Evolutionary conservation across 495 filamentous ascomycete species (phyloP).

Genomic region (Xylaria acuta): DNA sequence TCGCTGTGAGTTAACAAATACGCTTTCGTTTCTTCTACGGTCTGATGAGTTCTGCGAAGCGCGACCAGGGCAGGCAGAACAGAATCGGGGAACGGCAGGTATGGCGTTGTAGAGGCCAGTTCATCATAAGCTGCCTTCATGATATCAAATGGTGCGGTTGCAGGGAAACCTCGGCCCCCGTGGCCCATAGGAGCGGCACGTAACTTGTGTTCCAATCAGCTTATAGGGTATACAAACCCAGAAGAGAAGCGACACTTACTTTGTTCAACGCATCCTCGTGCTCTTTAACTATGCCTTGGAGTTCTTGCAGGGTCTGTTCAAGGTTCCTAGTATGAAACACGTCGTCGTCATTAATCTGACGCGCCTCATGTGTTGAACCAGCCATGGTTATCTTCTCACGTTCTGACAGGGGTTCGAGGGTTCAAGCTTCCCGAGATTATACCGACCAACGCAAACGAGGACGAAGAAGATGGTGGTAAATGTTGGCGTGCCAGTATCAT

Average conservation of each 20-base stretch:
- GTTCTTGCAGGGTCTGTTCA: slow-evolving; percentile 67
- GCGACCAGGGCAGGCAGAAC: slow-evolving; percentile 75
- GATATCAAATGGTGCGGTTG: slow-evolving; percentile 51
- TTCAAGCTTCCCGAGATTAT: not conserved
- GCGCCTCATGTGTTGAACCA: slow-evolving; percentile 30
- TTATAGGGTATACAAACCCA: slow-evolving; percentile 42
- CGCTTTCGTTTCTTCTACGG: slow-evolving; percentile 66
- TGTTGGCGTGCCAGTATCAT: not conserved
- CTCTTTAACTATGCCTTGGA: slow-evolving; percentile 68
- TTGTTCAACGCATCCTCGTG: slow-evolving; percentile 64
- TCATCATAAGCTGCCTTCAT: slow-evolving; percentile 71
- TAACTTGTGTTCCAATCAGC: slow-evolving; percentile 36
- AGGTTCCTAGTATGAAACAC: slow-evolving; percentile 58
- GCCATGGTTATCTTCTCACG: slow-evolving; percentile 19
- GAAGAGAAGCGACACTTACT: slow-evolving; percentile 31
- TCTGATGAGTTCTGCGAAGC: slow-evolving; percentile 65
- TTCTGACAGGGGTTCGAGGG: not conserved
- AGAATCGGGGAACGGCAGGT: slow-evolving; percentile 69
- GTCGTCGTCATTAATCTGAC: slow-evolving; percentile 33
- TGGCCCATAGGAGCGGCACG: slow-evolving; percentile 30
- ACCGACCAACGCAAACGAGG: not conserved
- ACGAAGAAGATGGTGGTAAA: not conserved
- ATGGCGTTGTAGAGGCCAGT: slow-evolving; percentile 63
- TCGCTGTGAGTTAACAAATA: slow-evolving; percentile 62
- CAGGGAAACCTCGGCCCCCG: slow-evolving; percentile 27